A percentile compares a stretch with the other conserved stretches of the same genome.
Conservation (phyloP, 352 stramenopile genomes). For the Globisporangium iwayamae region DNA sequence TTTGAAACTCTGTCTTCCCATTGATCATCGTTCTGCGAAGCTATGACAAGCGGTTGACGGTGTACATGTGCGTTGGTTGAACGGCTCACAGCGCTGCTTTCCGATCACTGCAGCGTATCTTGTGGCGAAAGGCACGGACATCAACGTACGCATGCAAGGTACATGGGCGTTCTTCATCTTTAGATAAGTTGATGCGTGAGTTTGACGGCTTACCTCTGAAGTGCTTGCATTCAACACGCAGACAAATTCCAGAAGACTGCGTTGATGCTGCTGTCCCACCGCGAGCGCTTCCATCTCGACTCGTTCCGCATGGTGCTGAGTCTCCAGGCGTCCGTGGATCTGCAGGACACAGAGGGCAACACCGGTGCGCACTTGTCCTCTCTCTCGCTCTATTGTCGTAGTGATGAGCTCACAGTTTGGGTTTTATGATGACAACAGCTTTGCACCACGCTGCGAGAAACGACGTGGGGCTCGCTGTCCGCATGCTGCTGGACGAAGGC, state of each 20-base stretch:
- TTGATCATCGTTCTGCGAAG: not conserved
- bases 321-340: conserved; percentile 50
- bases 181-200: not conserved
- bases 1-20: not conserved
- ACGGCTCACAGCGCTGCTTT: conserved; percentile 43
- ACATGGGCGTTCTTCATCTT: not conserved
- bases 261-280: conserved; percentile 68
- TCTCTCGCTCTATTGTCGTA: not conserved
- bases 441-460: conserved; percentile 64
- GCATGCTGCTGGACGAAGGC: conserved; percentile 61
- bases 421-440: conserved; percentile 20
- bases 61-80: not conserved
- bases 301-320: conserved; percentile 80
- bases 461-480: conserved; percentile 56
- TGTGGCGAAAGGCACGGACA: conserved; percentile 64
- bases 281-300: conserved; percentile 75
- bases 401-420: not conserved
- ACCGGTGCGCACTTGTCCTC: conserved; percentile 33
- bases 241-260: conserved; percentile 45
- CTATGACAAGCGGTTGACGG: not conserved
- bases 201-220: not conserved
- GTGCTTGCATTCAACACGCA: not conserved
- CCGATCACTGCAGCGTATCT: conserved; percentile 76
- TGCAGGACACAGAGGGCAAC: conserved; percentile 59
- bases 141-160: conserved; percentile 59